A percentile compares a stretch with the other conserved stretches of the same genome.
Evolutionary conservation across 2,329 filamentous ascomycete species (phyloP).

Genomic region (Epichloe sylvatica): DNA sequence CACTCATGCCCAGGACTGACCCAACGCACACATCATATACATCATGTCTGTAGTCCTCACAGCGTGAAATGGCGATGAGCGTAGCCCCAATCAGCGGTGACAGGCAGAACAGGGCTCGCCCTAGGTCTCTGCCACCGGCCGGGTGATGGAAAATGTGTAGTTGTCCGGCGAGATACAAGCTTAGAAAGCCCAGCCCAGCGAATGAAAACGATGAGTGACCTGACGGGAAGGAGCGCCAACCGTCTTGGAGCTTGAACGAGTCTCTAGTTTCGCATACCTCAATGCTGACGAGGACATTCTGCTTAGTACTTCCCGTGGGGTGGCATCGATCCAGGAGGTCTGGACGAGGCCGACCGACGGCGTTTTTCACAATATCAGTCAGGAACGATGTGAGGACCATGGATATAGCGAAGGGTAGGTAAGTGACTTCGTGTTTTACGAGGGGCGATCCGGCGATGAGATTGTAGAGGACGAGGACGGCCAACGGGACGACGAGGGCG

Average conservation of each 20-base stretch:
- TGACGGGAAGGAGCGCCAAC: conserved; percentile 71
- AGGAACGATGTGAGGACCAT: conserved; percentile 67
- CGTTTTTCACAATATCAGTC: conserved; percentile 84
- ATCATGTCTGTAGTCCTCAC: conserved; percentile 58
- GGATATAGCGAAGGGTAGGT: conserved; percentile 67
- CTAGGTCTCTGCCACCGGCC: conserved; percentile 34
- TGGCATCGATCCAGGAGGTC: conserved; percentile 63
- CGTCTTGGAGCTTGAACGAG: conserved; percentile 60
- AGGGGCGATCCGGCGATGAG: conserved; percentile 43
- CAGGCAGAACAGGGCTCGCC: conserved; percentile 42
- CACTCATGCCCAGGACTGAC: conserved; percentile 41
- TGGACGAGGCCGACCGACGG: conserved; percentile 58
- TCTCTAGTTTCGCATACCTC: conserved; percentile 59
- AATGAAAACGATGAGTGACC: conserved; percentile 73
- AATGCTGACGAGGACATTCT: conserved; percentile 43
- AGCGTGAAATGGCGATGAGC: conserved; percentile 55
- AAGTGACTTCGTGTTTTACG: conserved; percentile 74
- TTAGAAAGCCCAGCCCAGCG: conserved; percentile 61
- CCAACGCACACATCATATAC: conserved; percentile 55
- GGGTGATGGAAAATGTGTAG: conserved; percentile 40
- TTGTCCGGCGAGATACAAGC: conserved; percentile 56
- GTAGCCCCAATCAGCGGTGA: conserved; percentile 46
- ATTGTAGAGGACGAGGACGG: conserved; percentile 53
- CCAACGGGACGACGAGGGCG: conserved; percentile 57
- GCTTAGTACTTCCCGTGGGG: conserved; percentile 39